phyloP scores from a whole-genome alignment of 176 grass and related monocot genomes.

The Lolium perenne region DNA sequence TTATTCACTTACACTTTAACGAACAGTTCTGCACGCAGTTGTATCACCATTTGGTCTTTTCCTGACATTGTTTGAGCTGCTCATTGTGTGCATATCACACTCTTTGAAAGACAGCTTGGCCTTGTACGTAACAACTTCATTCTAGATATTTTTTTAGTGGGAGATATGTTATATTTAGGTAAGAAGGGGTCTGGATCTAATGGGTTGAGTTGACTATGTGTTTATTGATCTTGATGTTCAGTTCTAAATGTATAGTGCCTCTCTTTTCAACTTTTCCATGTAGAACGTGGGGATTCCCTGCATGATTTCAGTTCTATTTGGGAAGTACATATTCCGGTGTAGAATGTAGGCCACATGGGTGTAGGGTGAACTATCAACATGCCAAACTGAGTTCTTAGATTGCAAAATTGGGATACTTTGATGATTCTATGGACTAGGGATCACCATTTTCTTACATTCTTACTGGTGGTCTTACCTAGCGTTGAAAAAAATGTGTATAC shows the following conservation, averaged over 20 bases:
- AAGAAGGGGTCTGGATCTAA: not conserved
- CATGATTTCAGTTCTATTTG: conserved; percentile 1
- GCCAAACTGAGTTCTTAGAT: not conserved
- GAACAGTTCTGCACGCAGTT: not conserved
- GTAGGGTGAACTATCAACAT: not conserved
- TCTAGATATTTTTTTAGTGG: not conserved
- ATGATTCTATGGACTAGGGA: not conserved
- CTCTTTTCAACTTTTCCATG: not conserved
- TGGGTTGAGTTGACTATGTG: not conserved
- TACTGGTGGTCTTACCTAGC: not conserved
- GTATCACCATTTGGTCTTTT: conserved; percentile 5
- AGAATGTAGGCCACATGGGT: not conserved
- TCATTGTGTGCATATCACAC: conserved; percentile 19
- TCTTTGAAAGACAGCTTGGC: not conserved
- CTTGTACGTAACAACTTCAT: not conserved
- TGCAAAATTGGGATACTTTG: not conserved
- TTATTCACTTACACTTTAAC: conserved; percentile 23
- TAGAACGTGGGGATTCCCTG: not conserved
- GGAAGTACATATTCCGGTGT: not conserved
- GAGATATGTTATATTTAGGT: not conserved
- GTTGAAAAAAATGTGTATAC: not conserved
- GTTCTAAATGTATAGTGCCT: not conserved
- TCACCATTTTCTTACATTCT: not conserved
- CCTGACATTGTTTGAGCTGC: not conserved
- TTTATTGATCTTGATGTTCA: conserved; percentile 16